phyloP scores from a whole-genome alignment of 176 grass and related monocot species.

The Eragrostis nindensis region DNA sequence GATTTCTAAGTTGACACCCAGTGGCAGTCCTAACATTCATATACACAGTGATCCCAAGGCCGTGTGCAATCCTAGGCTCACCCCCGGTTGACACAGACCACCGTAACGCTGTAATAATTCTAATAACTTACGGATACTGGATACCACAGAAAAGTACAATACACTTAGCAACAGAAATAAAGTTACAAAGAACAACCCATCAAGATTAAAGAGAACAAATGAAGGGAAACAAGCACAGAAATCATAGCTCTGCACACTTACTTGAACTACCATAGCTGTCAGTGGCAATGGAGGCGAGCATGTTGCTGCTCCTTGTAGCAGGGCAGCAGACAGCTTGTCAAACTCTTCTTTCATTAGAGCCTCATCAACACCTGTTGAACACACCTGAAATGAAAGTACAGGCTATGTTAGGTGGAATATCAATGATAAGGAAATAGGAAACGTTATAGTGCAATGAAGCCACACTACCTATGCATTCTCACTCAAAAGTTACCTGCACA shows the following conservation, averaged over 20 bases:
- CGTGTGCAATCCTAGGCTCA: no score
- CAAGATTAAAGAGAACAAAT: constrained; percentile 5
- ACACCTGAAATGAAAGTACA: constrained; percentile 72
- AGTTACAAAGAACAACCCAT: not conserved
- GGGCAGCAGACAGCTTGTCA: constrained; percentile 59
- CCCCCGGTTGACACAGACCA: no score
- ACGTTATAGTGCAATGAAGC: constrained; percentile 21
- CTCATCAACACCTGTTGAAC: constrained; percentile 80
- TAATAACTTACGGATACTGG: not conserved
- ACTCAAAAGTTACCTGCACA: constrained; percentile 68
- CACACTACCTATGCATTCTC: constrained; percentile 4
- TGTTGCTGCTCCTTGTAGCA: constrained; percentile 56
- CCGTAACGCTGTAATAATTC: not conserved
- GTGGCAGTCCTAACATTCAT: no score
- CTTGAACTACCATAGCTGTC: constrained; percentile 90
- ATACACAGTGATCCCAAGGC: no score
- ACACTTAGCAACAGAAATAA: not conserved
- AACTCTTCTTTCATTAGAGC: constrained; percentile 85
- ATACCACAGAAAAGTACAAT: constrained; percentile 5
- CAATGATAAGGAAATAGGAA: constrained; percentile 19
- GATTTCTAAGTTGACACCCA: not conserved
- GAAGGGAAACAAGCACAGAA: constrained; percentile 24
- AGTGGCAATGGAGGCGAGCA: constrained; percentile 78
- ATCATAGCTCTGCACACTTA: constrained; percentile 41
- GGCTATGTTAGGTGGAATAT: constrained; percentile 5